These are phyloP conservation scores for Myriosclerotinia duriaeana DNA, from an alignment of 2,329 filamentous ascomycete genomes.

Conservation along the genomic window DNA sequence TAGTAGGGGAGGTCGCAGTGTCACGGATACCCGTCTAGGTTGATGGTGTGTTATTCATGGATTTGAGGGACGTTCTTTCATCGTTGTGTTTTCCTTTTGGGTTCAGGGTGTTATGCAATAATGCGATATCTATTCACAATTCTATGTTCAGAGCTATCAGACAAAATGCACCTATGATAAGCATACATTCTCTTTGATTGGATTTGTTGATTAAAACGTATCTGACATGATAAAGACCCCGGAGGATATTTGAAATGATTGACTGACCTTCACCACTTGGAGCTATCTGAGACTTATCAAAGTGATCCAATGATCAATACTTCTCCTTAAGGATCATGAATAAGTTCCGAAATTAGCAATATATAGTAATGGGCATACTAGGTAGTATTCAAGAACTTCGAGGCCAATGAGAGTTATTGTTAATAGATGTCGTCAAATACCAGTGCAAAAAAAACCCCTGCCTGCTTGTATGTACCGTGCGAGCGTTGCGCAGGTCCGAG, in stretches of 20 bases:
- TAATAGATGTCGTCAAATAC: neutral
- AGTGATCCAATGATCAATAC: neutral
- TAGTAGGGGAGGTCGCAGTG: neutral
- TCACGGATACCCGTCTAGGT: neutral
- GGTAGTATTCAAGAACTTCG: neutral
- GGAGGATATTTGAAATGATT: neutral
- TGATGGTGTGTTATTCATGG: neutral
- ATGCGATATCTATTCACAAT: constrained; percentile 8
- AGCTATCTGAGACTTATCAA: neutral
- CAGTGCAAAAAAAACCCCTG: neutral
- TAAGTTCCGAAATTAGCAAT: too few relatives aligned
- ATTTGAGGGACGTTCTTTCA: neutral
- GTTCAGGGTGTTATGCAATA: neutral
- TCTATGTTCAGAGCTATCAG: neutral
- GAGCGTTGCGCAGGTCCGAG: neutral
- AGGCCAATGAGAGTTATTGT: neutral
- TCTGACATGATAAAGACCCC: neutral
- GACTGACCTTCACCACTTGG: neutral
- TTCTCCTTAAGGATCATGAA: too few relatives aligned
- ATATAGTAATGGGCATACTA: neutral
- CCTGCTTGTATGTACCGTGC: too few relatives aligned
- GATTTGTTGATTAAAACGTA: neutral
- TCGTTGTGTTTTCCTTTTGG: neutral
- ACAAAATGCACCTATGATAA: constrained; percentile 8
- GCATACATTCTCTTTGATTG: neutral